Conservation (phyloP, 495 filamentous ascomycete species). For the Lasiosphaeris hirsuta region DNA sequence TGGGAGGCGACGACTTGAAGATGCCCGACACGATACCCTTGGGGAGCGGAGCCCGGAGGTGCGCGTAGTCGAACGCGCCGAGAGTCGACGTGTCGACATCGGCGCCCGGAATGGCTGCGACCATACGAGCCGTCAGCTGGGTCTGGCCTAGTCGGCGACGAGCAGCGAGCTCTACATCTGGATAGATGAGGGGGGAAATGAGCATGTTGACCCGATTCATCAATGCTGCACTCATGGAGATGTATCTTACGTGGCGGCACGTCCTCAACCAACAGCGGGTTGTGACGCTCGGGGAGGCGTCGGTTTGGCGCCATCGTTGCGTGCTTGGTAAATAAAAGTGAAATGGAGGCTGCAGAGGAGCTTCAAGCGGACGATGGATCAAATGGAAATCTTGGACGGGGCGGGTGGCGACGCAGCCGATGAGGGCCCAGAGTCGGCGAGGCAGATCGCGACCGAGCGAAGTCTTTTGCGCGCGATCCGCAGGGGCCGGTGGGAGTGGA, state of each 20-base stretch:
- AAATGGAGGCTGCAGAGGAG: neutral
- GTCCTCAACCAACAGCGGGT: conserved; percentile 75
- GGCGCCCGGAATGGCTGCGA: conserved; percentile 58
- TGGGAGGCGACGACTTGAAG: conserved; percentile 79
- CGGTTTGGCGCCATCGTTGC: conserved; percentile 56
- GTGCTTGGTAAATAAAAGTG: neutral
- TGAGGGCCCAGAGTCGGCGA: neutral
- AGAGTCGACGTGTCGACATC: conserved; percentile 68
- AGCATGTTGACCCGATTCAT: neutral
- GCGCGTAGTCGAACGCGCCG: conserved; percentile 91
- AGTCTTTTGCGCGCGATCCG: conserved; percentile 34
- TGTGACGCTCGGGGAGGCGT: conserved; percentile 64
- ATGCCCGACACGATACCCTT: conserved; percentile 87
- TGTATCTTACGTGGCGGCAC: conserved; percentile 57
- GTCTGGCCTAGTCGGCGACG: conserved; percentile 90
- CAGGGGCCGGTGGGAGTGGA: conserved; percentile 7
- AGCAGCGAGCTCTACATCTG: conserved; percentile 78
- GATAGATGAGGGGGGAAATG: neutral
- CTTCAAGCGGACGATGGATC: no score
- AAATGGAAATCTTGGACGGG: neutral
- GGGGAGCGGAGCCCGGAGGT: conserved; percentile 85
- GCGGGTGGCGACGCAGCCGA: conserved; percentile 4
- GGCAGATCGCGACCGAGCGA: conserved; percentile 21
- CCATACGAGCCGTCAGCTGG: conserved; percentile 75
- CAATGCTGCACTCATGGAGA: neutral